These are phyloP conservation scores for Zygoascus biomembranicola DNA, from an alignment of 805 yeast genomes.

Conservation along the genomic window DNA sequence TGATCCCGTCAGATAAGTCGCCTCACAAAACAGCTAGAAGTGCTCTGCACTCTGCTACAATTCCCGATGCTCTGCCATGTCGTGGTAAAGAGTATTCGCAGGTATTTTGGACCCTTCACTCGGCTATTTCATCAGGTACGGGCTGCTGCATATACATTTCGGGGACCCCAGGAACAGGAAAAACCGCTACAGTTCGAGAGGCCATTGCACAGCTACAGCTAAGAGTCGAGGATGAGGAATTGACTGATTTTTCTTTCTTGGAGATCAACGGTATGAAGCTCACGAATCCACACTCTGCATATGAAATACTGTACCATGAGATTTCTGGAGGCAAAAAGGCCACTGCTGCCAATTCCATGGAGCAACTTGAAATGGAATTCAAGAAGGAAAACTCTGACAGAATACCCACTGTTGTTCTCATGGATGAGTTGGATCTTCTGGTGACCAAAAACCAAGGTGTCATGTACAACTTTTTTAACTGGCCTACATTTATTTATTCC, in stretches of 20 bases:
- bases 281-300: constrained; percentile 69
- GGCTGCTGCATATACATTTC: constrained; percentile 87
- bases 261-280: constrained; percentile 91
- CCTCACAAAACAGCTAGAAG: constrained; percentile 25
- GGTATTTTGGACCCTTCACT: constrained; percentile 58
- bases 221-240: constrained; percentile 31
- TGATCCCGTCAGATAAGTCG: neutral
- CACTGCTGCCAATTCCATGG: constrained; percentile 56
- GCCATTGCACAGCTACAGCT: constrained; percentile 61
- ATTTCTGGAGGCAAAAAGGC: constrained; percentile 49
- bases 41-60: constrained; percentile 29
- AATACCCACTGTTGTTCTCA: constrained; percentile 61
- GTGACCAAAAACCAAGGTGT: constrained; percentile 76
- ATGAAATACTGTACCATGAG: constrained; percentile 74
- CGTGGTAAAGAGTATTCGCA: constrained; percentile 75
- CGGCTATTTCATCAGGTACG: constrained; percentile 57
- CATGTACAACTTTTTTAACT: constrained; percentile 92
- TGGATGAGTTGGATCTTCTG: constrained; percentile 92
- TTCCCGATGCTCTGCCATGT: constrained; percentile 60
- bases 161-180: constrained; percentile 98
- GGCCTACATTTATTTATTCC: constrained; percentile 85
- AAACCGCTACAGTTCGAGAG: constrained; percentile 87
- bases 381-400: constrained; percentile 25
- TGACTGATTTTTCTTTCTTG: constrained; percentile 54
- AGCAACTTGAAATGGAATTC: constrained; percentile 65